Conservation (phyloP, 140 eudicot genomes). For the Stevia rebaudiana region DNA sequence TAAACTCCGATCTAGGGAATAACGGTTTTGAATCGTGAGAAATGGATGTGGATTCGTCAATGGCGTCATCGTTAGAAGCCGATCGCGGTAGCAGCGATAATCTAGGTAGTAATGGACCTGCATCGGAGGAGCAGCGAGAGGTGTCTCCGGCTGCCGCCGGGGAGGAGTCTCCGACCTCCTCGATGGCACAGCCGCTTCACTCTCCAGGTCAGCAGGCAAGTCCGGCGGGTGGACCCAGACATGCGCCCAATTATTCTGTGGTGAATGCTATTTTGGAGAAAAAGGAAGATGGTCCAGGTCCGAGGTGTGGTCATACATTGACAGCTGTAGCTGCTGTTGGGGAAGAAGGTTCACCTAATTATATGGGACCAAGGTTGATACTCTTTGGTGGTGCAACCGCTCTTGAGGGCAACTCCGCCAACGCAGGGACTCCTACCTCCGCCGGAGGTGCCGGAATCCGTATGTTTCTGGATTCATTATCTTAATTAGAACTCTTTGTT, state of each 20-base stretch:
- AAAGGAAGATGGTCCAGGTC: slow-evolving; percentile 97
- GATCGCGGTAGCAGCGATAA: slow-evolving; percentile 45
- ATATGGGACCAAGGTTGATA: slow-evolving; percentile 90
- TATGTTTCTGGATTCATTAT: slow-evolving; percentile 38
- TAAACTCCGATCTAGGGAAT: slow-evolving; percentile 43
- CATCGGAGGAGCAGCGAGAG: slow-evolving; percentile 37
- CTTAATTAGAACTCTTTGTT: neutral
- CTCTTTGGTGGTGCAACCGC: slow-evolving; percentile 98
- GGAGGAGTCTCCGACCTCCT: slow-evolving; percentile 26
- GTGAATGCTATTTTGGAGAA: slow-evolving; percentile 85
- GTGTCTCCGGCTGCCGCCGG: slow-evolving; percentile 17
- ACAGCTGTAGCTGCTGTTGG: slow-evolving; percentile 97
- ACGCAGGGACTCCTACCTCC: slow-evolving; percentile 84
- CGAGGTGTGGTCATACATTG: slow-evolving; percentile 92
- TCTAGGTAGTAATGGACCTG: slow-evolving; percentile 24
- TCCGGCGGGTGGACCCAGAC: slow-evolving; percentile 71
- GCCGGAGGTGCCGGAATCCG: slow-evolving; percentile 99
- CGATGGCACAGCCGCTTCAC: slow-evolving; percentile 27
- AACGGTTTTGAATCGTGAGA: slow-evolving; percentile 10
- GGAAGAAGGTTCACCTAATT: slow-evolving; percentile 83
- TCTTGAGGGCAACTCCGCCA: slow-evolving; percentile 82
- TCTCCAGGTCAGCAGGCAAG: slow-evolving; percentile 31
- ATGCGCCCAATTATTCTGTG: slow-evolving; percentile 78
- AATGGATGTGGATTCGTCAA: slow-evolving; percentile 92
- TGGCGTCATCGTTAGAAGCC: slow-evolving; percentile 41